phyloP scores from a whole-genome alignment of 1,284 basidiomycete genomes.

The Puccinia hordei region DNA sequence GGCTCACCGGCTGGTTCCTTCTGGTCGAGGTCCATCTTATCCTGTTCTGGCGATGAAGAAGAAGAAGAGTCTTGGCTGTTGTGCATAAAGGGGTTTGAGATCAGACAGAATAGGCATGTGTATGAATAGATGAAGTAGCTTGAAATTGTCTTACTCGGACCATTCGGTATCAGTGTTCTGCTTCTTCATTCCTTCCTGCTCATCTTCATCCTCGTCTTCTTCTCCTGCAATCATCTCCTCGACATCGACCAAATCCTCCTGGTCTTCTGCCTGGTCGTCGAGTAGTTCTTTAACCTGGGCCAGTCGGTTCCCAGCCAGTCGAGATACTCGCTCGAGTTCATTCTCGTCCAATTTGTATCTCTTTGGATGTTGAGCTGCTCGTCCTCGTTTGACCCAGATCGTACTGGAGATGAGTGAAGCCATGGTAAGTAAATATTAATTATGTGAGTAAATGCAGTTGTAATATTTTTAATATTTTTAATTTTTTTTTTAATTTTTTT shows the following conservation, averaged over 20 bases:
- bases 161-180: constrained; percentile 48
- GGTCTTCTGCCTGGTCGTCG: constrained; percentile 55
- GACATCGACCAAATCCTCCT: constrained; percentile 53
- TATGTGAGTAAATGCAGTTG: too few relatives aligned
- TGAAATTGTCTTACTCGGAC: constrained; percentile 53
- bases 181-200: constrained; percentile 53
- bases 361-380: constrained; percentile 72
- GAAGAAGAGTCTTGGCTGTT: constrained; percentile 60
- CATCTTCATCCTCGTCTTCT: constrained; percentile 53
- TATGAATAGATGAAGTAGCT: too few relatives aligned
- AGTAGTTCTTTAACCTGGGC: constrained; percentile 87
- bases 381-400: constrained; percentile 79
- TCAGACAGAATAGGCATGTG: too few relatives aligned
- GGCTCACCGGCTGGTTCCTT: constrained; percentile 60
- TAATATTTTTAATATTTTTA: background rate
- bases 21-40: constrained; percentile 62
- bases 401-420: constrained; percentile 64
- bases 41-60: too few relatives aligned
- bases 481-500: background rate
- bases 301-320: constrained; percentile 81
- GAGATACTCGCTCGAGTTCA: constrained; percentile 86
- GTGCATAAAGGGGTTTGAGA: too few relatives aligned
- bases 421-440: too few relatives aligned
- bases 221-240: constrained; percentile 54
- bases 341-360: constrained; percentile 89